Evolutionary conservation across 768 basidiomycete species (phyloP), one percentile per base, ranked within the genome.

Genomic region (Mrakia frigida): DNA sequence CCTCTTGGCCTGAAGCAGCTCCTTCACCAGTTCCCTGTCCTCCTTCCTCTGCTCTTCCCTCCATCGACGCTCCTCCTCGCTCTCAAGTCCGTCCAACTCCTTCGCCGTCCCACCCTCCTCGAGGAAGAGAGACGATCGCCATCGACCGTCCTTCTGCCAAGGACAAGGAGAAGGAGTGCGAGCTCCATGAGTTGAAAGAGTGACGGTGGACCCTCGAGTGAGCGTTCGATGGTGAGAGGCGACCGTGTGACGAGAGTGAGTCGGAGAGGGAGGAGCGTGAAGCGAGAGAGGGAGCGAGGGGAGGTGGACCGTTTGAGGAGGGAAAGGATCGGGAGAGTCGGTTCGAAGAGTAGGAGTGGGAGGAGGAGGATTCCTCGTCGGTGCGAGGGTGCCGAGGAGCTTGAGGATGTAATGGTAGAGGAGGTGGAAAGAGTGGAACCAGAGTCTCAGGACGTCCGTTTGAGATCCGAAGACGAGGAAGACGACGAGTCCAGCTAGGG

Each of bases 401-500:
- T 65, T 37, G 31, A 65, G 63, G 63, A 37, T 2, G 7, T 10
- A 37, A 46, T 50, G 50, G 28, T n/a, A 13, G 41, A 70, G 69
- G 18, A 70, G 69, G 28, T n/a, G 46, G 31, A 70, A 28, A 31
- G 69, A 46, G 21, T 52, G 18, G 41, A 70, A n/a, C 69, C 69
- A 70, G 25, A 70, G 0, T 3, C 14, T 13, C 28, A 70, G 28
- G 43, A 70, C 43, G 50, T 70, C 69, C 11, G 5, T 31, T 53
- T 70, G 69, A 5, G 46, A n/a, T 21, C 69, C 69, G n/a, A 70
- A 70, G n/a, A 46, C 41, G 46, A 70, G 28, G 43, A 70, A 70
- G 4, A 70, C 28, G 69, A 70, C 16, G 23, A 46, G 50, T 10
- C 46, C 46, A 33, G 69, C 69, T 70, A 28, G 50, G 11, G 25